phyloP scores from a whole-genome alignment of 2,329 filamentous ascomycete species.

The Neoscytalidium dimidiatum region DNA sequence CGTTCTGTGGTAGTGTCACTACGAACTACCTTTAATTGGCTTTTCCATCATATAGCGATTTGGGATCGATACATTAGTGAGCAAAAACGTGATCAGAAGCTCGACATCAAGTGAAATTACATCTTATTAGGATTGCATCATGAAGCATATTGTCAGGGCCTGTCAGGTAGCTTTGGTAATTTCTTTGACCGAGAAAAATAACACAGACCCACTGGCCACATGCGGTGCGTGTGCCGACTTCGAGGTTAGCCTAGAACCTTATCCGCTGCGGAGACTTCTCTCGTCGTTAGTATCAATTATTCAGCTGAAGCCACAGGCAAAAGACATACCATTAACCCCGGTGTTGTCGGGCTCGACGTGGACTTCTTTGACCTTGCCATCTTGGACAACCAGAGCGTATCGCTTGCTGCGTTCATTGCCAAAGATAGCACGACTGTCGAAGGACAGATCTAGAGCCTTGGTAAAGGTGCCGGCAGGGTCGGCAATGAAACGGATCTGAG shows the following conservation, averaged over 20 bases:
- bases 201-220: no score
- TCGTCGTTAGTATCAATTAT: not conserved
- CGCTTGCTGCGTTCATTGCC: conserved; percentile 83
- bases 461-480: conserved; percentile 81
- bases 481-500: conserved; percentile 82
- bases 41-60: no score
- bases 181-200: no score
- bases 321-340: conserved; percentile 68
- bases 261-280: conserved; percentile 18
- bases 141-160: no score
- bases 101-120: no score
- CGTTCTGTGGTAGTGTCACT: no score
- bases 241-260: conserved; percentile 22
- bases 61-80: no score
- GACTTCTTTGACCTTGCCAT: conserved; percentile 80
- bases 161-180: no score
- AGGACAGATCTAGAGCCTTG: conserved; percentile 77
- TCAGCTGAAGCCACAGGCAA: conserved; percentile 22
- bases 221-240: no score
- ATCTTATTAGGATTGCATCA: no score
- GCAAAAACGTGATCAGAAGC: no score
- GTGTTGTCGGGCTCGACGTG: conserved; percentile 89
- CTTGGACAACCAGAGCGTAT: conserved; percentile 79
- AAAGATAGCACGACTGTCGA: conserved; percentile 78
- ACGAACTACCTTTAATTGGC: no score